A percentile compares a stretch with the other conserved stretches of the same genome.
phyloP scores from a whole-genome alignment of 305 asterid species.

The Stenogyne calaminthoides region DNA sequence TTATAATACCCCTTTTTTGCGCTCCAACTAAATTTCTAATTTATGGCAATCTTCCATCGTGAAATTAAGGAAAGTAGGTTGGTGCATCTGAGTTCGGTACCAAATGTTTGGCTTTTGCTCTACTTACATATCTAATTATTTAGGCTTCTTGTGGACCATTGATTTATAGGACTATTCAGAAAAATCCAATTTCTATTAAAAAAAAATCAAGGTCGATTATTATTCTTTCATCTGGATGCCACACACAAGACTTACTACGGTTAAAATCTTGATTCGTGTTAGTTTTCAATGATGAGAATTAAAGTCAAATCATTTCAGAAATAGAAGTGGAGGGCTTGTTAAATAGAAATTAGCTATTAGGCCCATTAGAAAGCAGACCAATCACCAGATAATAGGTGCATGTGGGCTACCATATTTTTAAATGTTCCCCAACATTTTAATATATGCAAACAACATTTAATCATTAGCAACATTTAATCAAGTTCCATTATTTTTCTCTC shows the following conservation, averaged over 20 bases:
- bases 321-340: background rate
- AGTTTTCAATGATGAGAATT: background rate
- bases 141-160: slow-evolving; percentile 17
- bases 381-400: background rate
- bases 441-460: background rate
- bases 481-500: background rate
- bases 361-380: background rate
- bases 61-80: background rate
- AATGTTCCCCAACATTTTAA: background rate
- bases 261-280: background rate
- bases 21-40: background rate
- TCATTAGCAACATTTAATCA: background rate
- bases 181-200: background rate
- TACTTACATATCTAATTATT: slow-evolving; percentile 4
- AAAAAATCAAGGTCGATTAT: background rate
- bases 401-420: background rate
- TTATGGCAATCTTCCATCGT: background rate
- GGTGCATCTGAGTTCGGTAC: slow-evolving; percentile 8
- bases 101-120: slow-evolving; percentile 12
- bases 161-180: background rate
- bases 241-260: background rate
- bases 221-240: background rate
- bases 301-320: background rate
- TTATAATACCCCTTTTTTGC: background rate
- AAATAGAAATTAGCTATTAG: background rate